A percentile compares a stretch with the other conserved stretches of the same genome.
phyloP scores from a whole-genome alignment of 1,284 basidiomycete species.

The Cutaneotrichosporon cavernicola region DNA sequence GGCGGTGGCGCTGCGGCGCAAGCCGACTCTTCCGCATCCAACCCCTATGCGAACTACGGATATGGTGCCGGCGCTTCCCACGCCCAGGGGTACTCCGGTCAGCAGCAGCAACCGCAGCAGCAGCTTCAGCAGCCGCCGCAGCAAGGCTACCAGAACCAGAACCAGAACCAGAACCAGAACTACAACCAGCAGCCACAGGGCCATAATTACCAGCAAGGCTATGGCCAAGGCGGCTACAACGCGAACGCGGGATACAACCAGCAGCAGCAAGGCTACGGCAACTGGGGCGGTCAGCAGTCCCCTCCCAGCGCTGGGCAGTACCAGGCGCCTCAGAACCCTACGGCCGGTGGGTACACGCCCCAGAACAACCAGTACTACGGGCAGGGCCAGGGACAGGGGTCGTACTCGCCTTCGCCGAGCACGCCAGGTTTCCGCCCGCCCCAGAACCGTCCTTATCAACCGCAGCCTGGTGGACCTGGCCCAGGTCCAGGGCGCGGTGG shows the following conservation, averaged over 20 bases:
- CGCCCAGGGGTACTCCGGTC: constrained; percentile 15
- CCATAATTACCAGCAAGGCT: constrained; percentile 17
- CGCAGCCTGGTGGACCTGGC: constrained; percentile 19
- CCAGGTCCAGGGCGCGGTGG: constrained; percentile 5
- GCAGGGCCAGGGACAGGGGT: constrained; percentile 9
- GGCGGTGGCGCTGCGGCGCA: constrained; percentile 20
- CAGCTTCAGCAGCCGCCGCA: constrained; percentile 19
- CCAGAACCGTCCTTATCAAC: constrained; percentile 37
- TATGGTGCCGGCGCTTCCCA: constrained; percentile 49
- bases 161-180: constrained; percentile 9
- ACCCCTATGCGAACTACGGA: constrained; percentile 50
- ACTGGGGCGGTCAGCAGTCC: constrained; percentile 9
- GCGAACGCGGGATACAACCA: constrained; percentile 25
- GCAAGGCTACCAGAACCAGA: constrained; percentile 10
- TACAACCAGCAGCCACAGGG: constrained; percentile 13
- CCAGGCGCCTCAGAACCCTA: constrained; percentile 7
- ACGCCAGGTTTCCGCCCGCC: constrained; percentile 8
- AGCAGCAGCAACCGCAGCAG: constrained; percentile 11
- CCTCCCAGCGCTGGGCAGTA: background rate
- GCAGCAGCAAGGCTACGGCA: constrained; percentile 10
- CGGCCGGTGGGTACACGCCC: constrained; percentile 18
- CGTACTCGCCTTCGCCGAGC: constrained; percentile 22
- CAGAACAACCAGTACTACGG: constrained; percentile 30
- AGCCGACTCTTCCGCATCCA: constrained; percentile 26
- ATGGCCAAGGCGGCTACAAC: constrained; percentile 25